Evolutionary conservation across 129 eudicot species (phyloP).

Genomic region (Arctium lappa): DNA sequence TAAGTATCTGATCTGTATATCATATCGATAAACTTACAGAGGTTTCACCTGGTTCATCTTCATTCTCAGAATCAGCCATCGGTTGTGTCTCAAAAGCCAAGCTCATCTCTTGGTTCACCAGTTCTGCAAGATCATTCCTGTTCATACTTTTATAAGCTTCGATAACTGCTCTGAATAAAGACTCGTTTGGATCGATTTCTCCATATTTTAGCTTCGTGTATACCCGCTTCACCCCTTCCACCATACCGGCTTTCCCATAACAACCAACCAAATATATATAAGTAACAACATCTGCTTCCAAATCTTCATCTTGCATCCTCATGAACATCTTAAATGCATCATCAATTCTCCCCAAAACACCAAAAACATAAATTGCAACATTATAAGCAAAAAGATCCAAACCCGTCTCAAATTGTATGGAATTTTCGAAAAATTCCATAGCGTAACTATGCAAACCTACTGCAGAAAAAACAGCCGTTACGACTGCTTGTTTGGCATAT

Average conservation of each 20-base stretch:
- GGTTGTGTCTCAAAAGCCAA: conserved; percentile 39
- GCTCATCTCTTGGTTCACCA: conserved; percentile 76
- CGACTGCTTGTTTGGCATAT: conserved; percentile 49
- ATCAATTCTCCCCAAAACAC: conserved; percentile 43
- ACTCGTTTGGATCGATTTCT: conserved; percentile 53
- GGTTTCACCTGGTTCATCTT: conserved; percentile 21
- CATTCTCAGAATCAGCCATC: conserved; percentile 32
- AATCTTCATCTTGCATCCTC: conserved; percentile 83
- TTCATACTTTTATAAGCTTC: conserved; percentile 56
- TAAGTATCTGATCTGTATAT: background rate
- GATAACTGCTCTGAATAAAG: conserved; percentile 52
- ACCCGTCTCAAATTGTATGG: conserved; percentile 20
- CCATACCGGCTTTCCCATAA: conserved; percentile 72
- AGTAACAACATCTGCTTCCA: conserved; percentile 67
- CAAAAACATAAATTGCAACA: conserved; percentile 63
- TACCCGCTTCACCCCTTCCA: conserved; percentile 70
- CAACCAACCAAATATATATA: conserved; percentile 61
- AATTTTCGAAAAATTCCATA: conserved; percentile 42
- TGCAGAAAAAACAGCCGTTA: conserved; percentile 54
- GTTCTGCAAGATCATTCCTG: conserved; percentile 60
- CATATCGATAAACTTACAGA: conserved; percentile 22
- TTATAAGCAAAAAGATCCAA: conserved; percentile 53
- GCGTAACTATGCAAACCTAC: conserved; percentile 59
- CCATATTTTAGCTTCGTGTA: conserved; percentile 52
- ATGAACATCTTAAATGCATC: conserved; percentile 64